Evolutionary conservation across 352 stramenopile genomes (phyloP), one percentile per base, ranked within the genome.

Genomic region (Pythium brassicae): DNA sequence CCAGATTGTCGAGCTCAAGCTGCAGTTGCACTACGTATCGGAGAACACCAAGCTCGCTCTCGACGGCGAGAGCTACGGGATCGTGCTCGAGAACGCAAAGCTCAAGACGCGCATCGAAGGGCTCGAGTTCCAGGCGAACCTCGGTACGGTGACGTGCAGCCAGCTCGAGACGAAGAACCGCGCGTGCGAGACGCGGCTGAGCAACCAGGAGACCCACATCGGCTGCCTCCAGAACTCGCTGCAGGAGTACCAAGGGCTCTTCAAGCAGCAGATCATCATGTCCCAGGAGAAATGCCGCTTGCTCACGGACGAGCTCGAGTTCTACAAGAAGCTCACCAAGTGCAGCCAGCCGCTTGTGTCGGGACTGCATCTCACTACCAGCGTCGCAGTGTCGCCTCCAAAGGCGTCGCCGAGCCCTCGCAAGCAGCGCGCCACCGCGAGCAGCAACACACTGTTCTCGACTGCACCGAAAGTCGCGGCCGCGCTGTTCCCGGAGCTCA

Each of bases 251-350:
- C 82, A 92, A 53, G 74, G 73, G 3, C 69, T 92, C 17, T 89
- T 89, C 64, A 87, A 89, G 66, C 76, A 88, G 63, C 82, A 92
- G 65, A 86, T 89, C 48, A 78, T 87, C 54, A 86, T 89, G 75
- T 89, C 76, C 2, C 78, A 89, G 49, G 78, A 92, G 60, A 89
- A 92, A 37, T 87, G 78, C 29, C 75, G 81, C 3, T 63, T 89
- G 48, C 69, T 92, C 26, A 76, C 77, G 5, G 81, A 92, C 55
- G 82, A 92, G 55, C 77, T 92, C 50, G 74, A 89, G 49, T 89
- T 87, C 49, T 89, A 92, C 73, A 92, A 89, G 63, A 92, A 88
- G 57, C 68, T 91, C 46, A 70, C 78, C 43, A 86, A 76, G 61
- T 78, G 65, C 48, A 77, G 61, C 15, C 66, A 81, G 47, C 66